Evolutionary conservation across 2,329 filamentous ascomycete species (phyloP).

Genomic region (Penicillium capsulatum): DNA sequence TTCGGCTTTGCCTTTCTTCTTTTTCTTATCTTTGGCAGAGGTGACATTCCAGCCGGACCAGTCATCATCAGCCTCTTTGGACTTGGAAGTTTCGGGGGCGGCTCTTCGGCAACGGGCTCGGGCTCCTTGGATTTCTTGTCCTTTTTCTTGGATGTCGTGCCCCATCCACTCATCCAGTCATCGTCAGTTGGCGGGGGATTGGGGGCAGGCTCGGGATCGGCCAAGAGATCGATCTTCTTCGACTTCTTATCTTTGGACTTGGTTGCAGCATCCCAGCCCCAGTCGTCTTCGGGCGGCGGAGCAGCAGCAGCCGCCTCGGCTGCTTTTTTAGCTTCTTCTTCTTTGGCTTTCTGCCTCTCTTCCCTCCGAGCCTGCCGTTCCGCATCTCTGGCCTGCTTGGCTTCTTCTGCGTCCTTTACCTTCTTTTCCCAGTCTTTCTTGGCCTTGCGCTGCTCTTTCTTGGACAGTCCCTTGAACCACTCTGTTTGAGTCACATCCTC

Average conservation of each 20-base stretch:
- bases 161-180: slow-evolving; percentile 35
- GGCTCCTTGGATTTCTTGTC: slow-evolving; percentile 38
- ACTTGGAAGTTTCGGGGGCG: slow-evolving; percentile 18
- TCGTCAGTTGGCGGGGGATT: slow-evolving; percentile 31
- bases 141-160: slow-evolving; percentile 35
- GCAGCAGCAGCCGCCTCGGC: slow-evolving; percentile 8
- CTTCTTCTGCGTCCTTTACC: slow-evolving; percentile 15
- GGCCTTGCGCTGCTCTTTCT: slow-evolving; percentile 30
- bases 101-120: slow-evolving; percentile 18
- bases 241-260: slow-evolving; percentile 37
- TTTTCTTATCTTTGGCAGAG: slow-evolving; percentile 27
- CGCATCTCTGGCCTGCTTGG: slow-evolving; percentile 1
- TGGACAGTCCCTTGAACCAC: slow-evolving; percentile 28
- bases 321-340: slow-evolving; percentile 14
- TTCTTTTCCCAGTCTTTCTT: slow-evolving; percentile 31
- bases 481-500: slow-evolving; percentile 28
- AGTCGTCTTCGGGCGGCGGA: slow-evolving; percentile 28
- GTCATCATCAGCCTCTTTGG: slow-evolving; percentile 25
- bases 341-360: slow-evolving; percentile 22
- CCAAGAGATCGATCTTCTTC: slow-evolving; percentile 25
- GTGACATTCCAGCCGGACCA: slow-evolving; percentile 27
- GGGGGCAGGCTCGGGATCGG: slow-evolving; percentile 28
- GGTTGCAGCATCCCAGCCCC: slow-evolving; percentile 24
- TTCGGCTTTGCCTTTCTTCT: slow-evolving; percentile 30
- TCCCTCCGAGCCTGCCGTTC: slow-evolving; percentile 13